Percentiles rank a stretch among this genome's conserved stretches.
Conservation (phyloP, 2,329 filamentous ascomycete genomes). For the Fusarium lyarnte region DNA sequence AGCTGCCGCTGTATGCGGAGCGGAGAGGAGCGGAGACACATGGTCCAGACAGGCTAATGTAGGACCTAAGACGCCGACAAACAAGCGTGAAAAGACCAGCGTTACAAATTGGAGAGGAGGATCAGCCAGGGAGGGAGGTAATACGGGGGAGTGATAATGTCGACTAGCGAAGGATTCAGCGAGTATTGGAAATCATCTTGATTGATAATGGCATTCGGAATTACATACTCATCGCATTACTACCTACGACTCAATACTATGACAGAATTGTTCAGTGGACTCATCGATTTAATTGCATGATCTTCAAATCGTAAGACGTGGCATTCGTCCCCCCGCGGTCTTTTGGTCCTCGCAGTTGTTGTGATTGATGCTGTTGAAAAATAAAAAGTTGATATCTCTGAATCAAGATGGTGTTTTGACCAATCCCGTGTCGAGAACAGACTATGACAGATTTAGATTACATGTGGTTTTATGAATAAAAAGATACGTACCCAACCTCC, state of each 20-base stretch:
- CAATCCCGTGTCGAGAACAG: slow-evolving; percentile 27
- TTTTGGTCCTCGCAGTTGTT: not conserved
- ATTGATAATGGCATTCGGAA: slow-evolving; percentile 5
- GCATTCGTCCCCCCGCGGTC: slow-evolving; percentile 2
- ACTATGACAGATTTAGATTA: slow-evolving; percentile 42
- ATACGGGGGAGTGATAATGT: slow-evolving; percentile 1
- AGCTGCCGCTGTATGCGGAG: slow-evolving; percentile 36
- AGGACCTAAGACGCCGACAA: slow-evolving; percentile 18
- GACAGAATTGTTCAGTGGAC: not conserved
- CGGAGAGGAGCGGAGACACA: slow-evolving; percentile 33
- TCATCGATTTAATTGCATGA: not conserved
- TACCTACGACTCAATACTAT: not conserved
- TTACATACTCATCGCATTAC: not conserved
- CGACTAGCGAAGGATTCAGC: slow-evolving; percentile 14
- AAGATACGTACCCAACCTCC: slow-evolving; percentile 23
- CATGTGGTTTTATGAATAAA: slow-evolving; percentile 23
- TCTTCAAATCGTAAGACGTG: slow-evolving; percentile 17
- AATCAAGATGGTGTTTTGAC: slow-evolving; percentile 17
- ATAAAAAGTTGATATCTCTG: slow-evolving; percentile 38
- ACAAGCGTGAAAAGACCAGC: slow-evolving; percentile 18
- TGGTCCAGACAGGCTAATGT: slow-evolving; percentile 30
- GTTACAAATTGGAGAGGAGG: not conserved
- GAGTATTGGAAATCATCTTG: not conserved
- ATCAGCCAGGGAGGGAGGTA: not conserved
- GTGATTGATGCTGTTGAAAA: slow-evolving; percentile 17